These are phyloP conservation scores for Schwanniomyces polymorphus DNA, from an alignment of 805 yeast genomes.

Conservation along the genomic window DNA sequence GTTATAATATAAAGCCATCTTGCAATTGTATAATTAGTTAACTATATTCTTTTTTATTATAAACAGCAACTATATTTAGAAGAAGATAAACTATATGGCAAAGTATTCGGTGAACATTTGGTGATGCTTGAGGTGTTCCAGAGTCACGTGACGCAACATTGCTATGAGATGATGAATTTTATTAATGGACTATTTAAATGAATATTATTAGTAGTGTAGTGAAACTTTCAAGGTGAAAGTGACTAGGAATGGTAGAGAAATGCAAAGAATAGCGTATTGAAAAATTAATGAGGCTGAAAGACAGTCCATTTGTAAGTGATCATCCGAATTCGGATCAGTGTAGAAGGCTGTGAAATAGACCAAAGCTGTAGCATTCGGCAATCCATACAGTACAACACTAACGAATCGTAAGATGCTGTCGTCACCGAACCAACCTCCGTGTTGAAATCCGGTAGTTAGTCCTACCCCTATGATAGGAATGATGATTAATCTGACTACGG, in stretches of 20 bases:
- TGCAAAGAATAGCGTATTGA: conserved; percentile 67
- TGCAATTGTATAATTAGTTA: neutral
- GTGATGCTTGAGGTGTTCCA: neutral
- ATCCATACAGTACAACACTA: conserved; percentile 68
- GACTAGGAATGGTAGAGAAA: conserved; percentile 74
- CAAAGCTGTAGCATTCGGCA: conserved; percentile 87
- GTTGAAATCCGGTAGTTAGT: conserved; percentile 54
- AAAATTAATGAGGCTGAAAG: conserved; percentile 71
- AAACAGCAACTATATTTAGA: neutral
- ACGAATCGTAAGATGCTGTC: conserved; percentile 69
- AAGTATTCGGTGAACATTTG: too few species aligned
- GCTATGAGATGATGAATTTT: neutral
- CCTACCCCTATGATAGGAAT: conserved; percentile 79
- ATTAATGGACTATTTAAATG: neutral
- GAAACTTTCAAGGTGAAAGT: conserved; percentile 64
- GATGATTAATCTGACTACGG: conserved; percentile 58
- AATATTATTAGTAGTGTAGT: conserved; percentile 28
- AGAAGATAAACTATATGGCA: neutral
- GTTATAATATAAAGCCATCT: conserved; percentile 45
- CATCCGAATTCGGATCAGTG: conserved; percentile 59
- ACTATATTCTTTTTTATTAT: neutral
- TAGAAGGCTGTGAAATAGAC: conserved; percentile 87
- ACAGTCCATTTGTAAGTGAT: conserved; percentile 77
- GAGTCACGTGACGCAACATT: neutral
- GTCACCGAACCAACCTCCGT: conserved; percentile 62